These are phyloP conservation scores for Posidonia australis DNA, from an alignment of 106 monocot species.

Conservation along the genomic window DNA sequence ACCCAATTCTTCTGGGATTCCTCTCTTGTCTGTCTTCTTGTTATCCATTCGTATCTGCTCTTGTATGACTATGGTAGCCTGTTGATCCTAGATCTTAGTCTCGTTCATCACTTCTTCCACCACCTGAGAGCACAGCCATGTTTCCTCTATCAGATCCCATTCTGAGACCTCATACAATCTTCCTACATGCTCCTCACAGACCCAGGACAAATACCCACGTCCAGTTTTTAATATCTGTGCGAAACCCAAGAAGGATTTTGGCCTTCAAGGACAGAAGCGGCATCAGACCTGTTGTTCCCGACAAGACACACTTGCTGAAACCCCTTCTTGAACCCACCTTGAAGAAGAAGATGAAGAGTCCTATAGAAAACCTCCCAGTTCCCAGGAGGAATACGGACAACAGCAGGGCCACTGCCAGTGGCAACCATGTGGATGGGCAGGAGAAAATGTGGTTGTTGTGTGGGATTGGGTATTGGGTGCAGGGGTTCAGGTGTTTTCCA, in stretches of 20 bases:
- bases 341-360: not conserved
- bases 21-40: not conserved
- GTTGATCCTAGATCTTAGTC: not conserved
- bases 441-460: slow-evolving; percentile 18
- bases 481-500: slow-evolving; percentile 87
- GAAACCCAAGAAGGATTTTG: not conserved
- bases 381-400: not conserved
- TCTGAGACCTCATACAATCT: not conserved
- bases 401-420: not conserved
- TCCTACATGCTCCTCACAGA: not conserved
- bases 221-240: not conserved
- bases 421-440: slow-evolving; percentile 1
- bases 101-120: not conserved
- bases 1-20: not conserved
- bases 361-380: not conserved
- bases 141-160: not conserved
- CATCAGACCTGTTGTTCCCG: not conserved
- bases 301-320: not conserved
- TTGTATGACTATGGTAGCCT: too few relatives aligned
- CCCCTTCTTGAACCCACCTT: not conserved
- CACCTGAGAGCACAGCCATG: not conserved
- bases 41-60: not conserved
- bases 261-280: not conserved
- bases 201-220: not conserved
- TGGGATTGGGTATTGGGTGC: slow-evolving; percentile 58